Evolutionary conservation across 2,329 filamentous ascomycete species (phyloP).

Genomic region (Fulvia fulva): DNA sequence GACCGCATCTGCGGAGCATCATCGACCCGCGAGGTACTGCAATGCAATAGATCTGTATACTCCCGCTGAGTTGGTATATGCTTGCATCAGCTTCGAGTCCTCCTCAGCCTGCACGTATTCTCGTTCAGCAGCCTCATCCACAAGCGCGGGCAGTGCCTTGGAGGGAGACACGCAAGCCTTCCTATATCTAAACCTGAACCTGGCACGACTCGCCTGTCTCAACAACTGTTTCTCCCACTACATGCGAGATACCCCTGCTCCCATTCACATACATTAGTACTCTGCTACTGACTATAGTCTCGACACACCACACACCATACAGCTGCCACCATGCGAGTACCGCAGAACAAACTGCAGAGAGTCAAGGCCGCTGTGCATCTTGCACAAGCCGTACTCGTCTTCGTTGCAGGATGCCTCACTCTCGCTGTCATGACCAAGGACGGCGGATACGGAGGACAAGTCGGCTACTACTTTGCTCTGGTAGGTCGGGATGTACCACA

Average conservation of each 20-base stretch:
- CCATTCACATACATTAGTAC: not conserved
- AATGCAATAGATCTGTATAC: not conserved
- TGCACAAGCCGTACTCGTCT: conserved; percentile 53
- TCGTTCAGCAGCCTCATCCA: not conserved
- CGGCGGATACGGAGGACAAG: conserved; percentile 51
- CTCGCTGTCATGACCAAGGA: conserved; percentile 56
- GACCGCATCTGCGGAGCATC: not conserved
- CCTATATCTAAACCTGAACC: not conserved
- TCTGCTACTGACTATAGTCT: not conserved
- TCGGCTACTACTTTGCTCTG: conserved; percentile 56
- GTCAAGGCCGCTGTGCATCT: conserved; percentile 55
- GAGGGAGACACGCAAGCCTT: not conserved
- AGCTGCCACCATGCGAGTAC: conserved; percentile 38
- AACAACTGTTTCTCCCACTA: not conserved
- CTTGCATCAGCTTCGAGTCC: not conserved
- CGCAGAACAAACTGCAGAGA: conserved; percentile 48
- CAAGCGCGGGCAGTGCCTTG: not conserved
- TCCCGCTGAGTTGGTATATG: not conserved
- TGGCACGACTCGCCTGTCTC: not conserved
- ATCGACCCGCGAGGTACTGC: not conserved
- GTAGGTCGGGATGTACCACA: conserved; percentile 38
- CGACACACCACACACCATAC: not conserved
- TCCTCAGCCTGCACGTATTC: not conserved
- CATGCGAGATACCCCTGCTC: not conserved
- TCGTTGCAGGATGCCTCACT: conserved; percentile 55